A percentile compares a stretch with the other conserved stretches of the same genome.
Evolutionary conservation across 2,329 filamentous ascomycete genomes (phyloP).

Genomic region (Arachnopeziza araneosa): DNA sequence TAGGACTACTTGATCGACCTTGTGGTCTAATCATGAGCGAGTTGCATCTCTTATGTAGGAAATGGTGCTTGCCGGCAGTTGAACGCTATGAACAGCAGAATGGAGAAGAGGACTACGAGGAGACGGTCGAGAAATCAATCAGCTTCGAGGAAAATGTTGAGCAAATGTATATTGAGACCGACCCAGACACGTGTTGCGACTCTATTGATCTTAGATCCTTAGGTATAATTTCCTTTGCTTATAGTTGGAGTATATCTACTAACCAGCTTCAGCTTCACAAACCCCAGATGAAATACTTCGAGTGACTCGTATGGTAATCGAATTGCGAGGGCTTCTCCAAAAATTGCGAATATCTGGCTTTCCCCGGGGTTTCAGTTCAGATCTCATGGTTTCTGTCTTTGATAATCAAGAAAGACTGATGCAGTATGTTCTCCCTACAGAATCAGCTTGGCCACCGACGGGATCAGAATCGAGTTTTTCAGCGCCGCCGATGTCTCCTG

Average conservation of each 20-base stretch:
- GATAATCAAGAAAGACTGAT: background rate
- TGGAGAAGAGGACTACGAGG: background rate
- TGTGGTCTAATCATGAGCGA: slow-evolving; percentile 9
- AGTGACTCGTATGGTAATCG: background rate
- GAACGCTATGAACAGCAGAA: background rate
- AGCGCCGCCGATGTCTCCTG: too few relatives aligned
- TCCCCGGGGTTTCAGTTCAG: background rate
- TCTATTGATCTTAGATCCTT: background rate
- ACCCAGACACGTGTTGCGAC: background rate
- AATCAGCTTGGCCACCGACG: slow-evolving; percentile 4
- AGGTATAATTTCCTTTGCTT: background rate
- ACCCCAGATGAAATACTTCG: background rate
- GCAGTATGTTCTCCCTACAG: background rate
- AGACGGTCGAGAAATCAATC: background rate
- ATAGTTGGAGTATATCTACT: background rate
- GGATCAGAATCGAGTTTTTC: background rate
- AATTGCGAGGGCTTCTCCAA: slow-evolving; percentile 2
- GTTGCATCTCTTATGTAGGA: slow-evolving; percentile 18
- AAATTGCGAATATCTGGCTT: slow-evolving; percentile 7
- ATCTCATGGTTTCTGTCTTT: background rate
- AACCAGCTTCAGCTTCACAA: background rate
- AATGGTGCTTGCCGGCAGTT: background rate
- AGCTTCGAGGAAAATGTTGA: background rate
- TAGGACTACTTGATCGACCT: slow-evolving; percentile 11
- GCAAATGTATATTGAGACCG: background rate